These are phyloP conservation scores for Ascomycota sp. DNA, from an alignment of 2,329 filamentous ascomycete genomes.

Conservation along the genomic window DNA sequence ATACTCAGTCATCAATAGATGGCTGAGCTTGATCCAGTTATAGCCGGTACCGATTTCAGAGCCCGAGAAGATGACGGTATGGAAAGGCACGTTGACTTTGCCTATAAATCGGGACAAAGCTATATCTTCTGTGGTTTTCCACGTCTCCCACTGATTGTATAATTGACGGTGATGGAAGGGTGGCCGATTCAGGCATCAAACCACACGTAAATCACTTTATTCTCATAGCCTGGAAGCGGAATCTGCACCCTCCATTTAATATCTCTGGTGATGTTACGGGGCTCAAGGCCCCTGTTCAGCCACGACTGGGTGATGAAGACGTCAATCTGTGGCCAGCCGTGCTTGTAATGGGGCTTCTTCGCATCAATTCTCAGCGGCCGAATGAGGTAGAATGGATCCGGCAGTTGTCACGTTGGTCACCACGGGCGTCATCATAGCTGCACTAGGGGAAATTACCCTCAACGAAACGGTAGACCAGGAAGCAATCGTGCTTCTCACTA, in stretches of 20 bases:
- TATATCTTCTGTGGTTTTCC: conserved; percentile 75
- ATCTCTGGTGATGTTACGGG: conserved; percentile 79
- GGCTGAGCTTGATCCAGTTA: conserved; percentile 77
- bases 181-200: conserved; percentile 90
- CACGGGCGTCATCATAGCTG: conserved; percentile 47
- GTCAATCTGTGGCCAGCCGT: conserved; percentile 57
- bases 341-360: conserved; percentile 50
- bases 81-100: conserved; percentile 45
- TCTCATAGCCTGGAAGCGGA: conserved; percentile 27
- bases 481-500: conserved; percentile 58
- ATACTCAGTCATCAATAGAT: conserved; percentile 72
- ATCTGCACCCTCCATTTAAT: conserved; percentile 66
- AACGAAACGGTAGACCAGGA: conserved; percentile 72
- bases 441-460: conserved; percentile 64
- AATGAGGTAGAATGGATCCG: conserved; percentile 55
- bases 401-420: conserved; percentile 56
- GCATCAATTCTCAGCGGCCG: conserved; percentile 66
- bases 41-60: conserved; percentile 69
- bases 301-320: conserved; percentile 59
- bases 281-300: conserved; percentile 72
- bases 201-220: conserved; percentile 77
- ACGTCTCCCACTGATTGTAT: conserved; percentile 79
- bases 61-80: conserved; percentile 79
- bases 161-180: conserved; percentile 81
- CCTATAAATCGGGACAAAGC: conserved; percentile 89